Evolutionary conservation across 1,284 basidiomycete genomes (phyloP), one percentile per base, ranked within the genome.

Genomic region (Xanthoconium separans): DNA sequence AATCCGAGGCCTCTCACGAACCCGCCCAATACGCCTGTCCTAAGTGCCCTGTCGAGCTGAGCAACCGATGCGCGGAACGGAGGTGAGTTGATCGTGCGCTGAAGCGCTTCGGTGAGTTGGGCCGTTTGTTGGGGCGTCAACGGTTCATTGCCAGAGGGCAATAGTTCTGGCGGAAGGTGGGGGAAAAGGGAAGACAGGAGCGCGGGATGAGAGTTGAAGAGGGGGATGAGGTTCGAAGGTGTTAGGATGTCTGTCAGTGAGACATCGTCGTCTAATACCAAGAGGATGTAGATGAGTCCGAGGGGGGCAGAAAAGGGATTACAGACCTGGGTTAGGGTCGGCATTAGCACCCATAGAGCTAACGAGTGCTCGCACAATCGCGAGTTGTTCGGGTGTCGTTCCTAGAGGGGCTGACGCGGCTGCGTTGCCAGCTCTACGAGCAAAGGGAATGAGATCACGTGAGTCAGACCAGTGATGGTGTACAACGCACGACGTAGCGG

Each of bases 1-100:
- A 93, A 71, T 3, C 90, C 90, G 6, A 93, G 73, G n/a, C 81
- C 77, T 43, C 84, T 74, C 30, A 92, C 88, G 8, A 92, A 73
- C 1, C 78, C 81, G 11, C 85, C 86, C 3, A 92, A 70, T 47
- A 89, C 68, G 5, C 90, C 90, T 0, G 89, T 92, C 45, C 84
- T 77, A 44, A 93, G 74, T 13, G 88, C 90, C 64, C 85, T 83
- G 65, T 93, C 90, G 42, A 93, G 80, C 62, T 79, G 87, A 3
- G 79, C 72, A 15, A 92, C 87, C 20, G 80, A 79, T 2, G 73
- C 65, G 41, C 82, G 80, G 66, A 87, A 86, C 53, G 82, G 84
- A 1, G 81, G 78, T 9, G 80, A 82, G 43, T 75, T 72, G 50
- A 82, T 77, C 58, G 84, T 78, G 22, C 74, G 75, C 47, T 78